These are phyloP conservation scores for Erodium chrysanthum DNA, from an alignment of 441 rosid species.

Conservation along the genomic window DNA sequence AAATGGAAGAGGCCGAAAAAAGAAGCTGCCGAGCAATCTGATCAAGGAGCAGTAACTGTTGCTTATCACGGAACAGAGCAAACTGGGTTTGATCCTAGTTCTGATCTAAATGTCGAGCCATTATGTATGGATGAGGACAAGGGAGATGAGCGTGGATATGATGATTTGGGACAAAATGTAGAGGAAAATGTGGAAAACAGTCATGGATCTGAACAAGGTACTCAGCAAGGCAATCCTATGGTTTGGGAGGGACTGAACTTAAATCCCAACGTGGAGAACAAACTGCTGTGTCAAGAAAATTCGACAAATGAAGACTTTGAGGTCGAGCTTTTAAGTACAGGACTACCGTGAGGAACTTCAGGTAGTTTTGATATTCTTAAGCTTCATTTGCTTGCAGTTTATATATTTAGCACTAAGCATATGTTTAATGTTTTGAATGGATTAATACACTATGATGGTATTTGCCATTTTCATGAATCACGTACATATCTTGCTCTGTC, in stretches of 20 bases:
- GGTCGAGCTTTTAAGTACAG: conserved; percentile 37
- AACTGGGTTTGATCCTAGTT: conserved; percentile 55
- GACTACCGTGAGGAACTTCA: conserved; percentile 35
- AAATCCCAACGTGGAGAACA: conserved; percentile 41
- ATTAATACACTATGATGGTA: neutral
- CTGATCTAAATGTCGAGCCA: conserved; percentile 59
- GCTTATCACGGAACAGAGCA: conserved; percentile 55
- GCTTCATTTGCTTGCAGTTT: neutral
- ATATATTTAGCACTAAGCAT: neutral
- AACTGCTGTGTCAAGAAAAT: conserved; percentile 71
- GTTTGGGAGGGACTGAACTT: conserved; percentile 50
- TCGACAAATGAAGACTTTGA: conserved; percentile 82
- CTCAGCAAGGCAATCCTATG: conserved; percentile 31
- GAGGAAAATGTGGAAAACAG: conserved; percentile 37
- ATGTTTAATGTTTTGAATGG: neutral
- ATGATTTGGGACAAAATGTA: conserved; percentile 31
- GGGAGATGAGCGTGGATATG: conserved; percentile 32
- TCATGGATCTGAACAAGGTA: conserved; percentile 33
- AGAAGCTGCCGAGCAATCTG: conserved; percentile 72
- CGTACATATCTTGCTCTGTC: neutral
- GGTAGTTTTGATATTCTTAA: conserved; percentile 27
- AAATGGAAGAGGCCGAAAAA: conserved; percentile 95
- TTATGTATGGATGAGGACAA: conserved; percentile 36
- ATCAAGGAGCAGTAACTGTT: conserved; percentile 58
- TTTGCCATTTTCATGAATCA: neutral